Evolutionary conservation across 148 eudicot genomes (phyloP).

Genomic region (Polygonum aviculare): DNA sequence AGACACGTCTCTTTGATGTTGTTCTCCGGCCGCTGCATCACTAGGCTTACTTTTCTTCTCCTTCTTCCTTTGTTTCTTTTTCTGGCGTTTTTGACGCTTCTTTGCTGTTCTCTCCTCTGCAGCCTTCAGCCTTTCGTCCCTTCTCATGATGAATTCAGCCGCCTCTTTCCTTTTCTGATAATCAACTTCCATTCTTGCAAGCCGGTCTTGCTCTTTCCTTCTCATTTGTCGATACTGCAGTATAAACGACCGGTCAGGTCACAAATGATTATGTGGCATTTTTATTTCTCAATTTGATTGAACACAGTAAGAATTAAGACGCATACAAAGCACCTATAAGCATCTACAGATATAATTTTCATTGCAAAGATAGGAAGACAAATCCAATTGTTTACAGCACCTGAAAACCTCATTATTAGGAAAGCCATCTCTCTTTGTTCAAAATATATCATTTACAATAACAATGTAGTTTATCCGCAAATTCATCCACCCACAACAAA

Average conservation of each 20-base stretch:
- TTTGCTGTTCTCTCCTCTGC: slow-evolving; percentile 87
- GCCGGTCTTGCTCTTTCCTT: slow-evolving; percentile 87
- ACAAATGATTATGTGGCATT: not conserved
- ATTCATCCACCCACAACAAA: not conserved
- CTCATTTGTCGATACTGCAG: slow-evolving; percentile 97
- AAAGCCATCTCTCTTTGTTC: no score
- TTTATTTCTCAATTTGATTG: not conserved
- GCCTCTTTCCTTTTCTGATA: slow-evolving; percentile 66
- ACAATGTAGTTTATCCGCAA: not conserved
- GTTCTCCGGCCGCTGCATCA: slow-evolving; percentile 25
- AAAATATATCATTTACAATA: no score
- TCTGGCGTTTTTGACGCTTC: slow-evolving; percentile 86
- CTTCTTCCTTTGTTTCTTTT: slow-evolving; percentile 71
- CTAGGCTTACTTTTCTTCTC: slow-evolving; percentile 41
- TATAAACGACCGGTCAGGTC: not conserved
- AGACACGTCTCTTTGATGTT: slow-evolving; percentile 26
- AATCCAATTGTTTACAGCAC: not conserved
- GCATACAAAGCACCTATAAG: not conserved
- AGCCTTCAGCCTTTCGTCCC: slow-evolving; percentile 74
- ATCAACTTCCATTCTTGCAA: slow-evolving; percentile 84
- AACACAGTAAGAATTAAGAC: not conserved
- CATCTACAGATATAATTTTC: no score
- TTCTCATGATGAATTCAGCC: slow-evolving; percentile 66
- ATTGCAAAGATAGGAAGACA: no score
- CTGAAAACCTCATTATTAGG: no score